phyloP scores from a whole-genome alignment of 768 basidiomycete species.

The Boletus tomentosulus region DNA sequence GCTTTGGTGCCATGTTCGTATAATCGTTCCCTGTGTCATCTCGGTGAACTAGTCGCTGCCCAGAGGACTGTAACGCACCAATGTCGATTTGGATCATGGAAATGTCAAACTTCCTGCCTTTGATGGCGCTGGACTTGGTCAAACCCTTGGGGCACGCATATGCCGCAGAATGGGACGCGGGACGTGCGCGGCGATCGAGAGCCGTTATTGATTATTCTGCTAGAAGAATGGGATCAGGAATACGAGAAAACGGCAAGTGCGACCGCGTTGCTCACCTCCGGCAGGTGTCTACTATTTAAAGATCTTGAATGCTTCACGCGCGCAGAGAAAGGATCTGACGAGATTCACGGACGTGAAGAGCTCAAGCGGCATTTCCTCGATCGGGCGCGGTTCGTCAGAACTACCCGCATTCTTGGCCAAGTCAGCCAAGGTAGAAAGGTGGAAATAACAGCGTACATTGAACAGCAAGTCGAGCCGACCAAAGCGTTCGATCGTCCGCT shows the following conservation, averaged over 20 bases:
- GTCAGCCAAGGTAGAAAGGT: neutral
- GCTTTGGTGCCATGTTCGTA: constrained; percentile 52
- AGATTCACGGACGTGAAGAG: neutral
- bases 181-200: constrained; percentile 42
- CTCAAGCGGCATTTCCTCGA: neutral
- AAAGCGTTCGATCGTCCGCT: neutral
- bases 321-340: constrained; percentile 53
- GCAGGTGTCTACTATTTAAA: constrained; percentile 67
- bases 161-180: constrained; percentile 61
- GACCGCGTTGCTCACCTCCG: constrained; percentile 48
- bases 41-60: too few relatives aligned
- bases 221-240: neutral
- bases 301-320: constrained; percentile 62
- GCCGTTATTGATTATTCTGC: constrained; percentile 86
- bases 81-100: neutral
- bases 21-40: constrained; percentile 35
- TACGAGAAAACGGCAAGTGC: neutral
- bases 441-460: neutral
- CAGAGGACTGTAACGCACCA: neutral
- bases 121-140: neutral
- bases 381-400: neutral
- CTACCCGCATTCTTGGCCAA: neutral
- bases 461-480: neutral
- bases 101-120: neutral
- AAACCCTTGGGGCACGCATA: constrained; percentile 28